Percentiles rank a stretch among this genome's conserved stretches.
Conservation (phyloP, 805 yeast genomes). For the Kodamaea leandrae region DNA sequence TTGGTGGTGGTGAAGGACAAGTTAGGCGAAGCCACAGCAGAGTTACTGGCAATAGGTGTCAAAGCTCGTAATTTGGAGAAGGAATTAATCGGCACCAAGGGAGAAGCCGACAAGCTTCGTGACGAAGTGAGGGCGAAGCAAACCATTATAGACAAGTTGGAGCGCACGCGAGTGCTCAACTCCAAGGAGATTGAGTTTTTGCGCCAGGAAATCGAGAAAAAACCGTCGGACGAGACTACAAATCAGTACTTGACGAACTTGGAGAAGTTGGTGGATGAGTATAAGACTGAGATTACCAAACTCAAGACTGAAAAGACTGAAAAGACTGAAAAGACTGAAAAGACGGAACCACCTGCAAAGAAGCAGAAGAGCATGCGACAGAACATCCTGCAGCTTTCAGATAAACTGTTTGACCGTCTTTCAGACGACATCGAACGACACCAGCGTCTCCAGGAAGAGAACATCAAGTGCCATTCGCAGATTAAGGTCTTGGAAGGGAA, state of each 20-base stretch:
- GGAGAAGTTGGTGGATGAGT: slow-evolving; percentile 52
- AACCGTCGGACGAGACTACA: slow-evolving; percentile 21
- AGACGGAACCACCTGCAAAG: background rate
- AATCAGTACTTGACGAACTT: slow-evolving; percentile 40
- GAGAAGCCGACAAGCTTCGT: background rate
- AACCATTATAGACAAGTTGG: slow-evolving; percentile 34
- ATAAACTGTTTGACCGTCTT: background rate
- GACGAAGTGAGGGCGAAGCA: slow-evolving; percentile 13
- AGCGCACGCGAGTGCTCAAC: slow-evolving; percentile 52
- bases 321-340: slow-evolving; percentile 33
- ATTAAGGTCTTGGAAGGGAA: slow-evolving; percentile 37
- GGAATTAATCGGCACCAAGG: slow-evolving; percentile 2
- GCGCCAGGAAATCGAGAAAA: slow-evolving; percentile 32
- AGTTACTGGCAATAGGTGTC: slow-evolving; percentile 13
- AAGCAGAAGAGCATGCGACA: slow-evolving; percentile 11
- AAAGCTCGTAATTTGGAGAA: slow-evolving; percentile 13
- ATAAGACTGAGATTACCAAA: slow-evolving; percentile 49
- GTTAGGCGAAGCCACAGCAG: slow-evolving; percentile 20
- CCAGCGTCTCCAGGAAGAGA: slow-evolving; percentile 27
- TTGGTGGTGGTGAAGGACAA: slow-evolving; percentile 39
- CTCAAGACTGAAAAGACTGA: slow-evolving; percentile 41
- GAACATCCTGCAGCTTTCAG: slow-evolving; percentile 25
- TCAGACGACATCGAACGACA: slow-evolving; percentile 1
- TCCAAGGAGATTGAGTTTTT: slow-evolving; percentile 57
- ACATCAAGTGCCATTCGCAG: slow-evolving; percentile 34